A percentile compares a stretch with the other conserved stretches of the same genome.
phyloP scores from a whole-genome alignment of 2,329 filamentous ascomycete genomes.

The Fusarium globosum region DNA sequence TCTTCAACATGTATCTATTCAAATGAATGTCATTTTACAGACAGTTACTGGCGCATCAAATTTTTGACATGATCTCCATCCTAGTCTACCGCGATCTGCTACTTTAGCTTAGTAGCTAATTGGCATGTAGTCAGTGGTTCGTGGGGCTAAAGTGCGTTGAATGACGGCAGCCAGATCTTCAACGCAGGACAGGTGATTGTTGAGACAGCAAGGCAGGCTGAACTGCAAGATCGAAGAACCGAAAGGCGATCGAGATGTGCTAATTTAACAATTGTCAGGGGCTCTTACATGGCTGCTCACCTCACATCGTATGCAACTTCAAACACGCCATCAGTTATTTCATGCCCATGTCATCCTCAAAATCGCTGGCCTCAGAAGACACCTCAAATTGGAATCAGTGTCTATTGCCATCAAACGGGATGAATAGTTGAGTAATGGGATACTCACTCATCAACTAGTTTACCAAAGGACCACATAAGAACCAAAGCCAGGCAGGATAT shows the following conservation, averaged over 20 bases:
- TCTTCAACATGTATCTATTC: neutral
- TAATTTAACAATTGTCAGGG: constrained; percentile 6
- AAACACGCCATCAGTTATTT: constrained; percentile 24
- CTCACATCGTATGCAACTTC: constrained; percentile 8
- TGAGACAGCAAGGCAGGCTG: constrained; percentile 34
- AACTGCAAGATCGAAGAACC: constrained; percentile 32
- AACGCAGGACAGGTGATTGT: constrained; percentile 32
- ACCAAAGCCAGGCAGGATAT: neutral
- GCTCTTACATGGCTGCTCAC: constrained; percentile 4
- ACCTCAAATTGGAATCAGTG: constrained; percentile 7
- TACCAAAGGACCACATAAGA: neutral
- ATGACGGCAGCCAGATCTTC: constrained; percentile 27
- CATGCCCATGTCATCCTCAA: constrained; percentile 23
- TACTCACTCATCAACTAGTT: neutral
- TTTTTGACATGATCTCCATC: constrained; percentile 8
- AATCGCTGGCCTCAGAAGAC: constrained; percentile 26
- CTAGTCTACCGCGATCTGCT: constrained; percentile 18
- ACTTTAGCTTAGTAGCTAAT: constrained; percentile 24
- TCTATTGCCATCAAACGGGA: neutral
- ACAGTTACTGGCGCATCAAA: neutral
- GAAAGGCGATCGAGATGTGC: constrained; percentile 31
- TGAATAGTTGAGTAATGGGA: neutral
- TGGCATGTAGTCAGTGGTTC: constrained; percentile 37
- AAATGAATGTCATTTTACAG: neutral
- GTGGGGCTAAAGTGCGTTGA: constrained; percentile 30